These are phyloP conservation scores for Ascochyta koolunga DNA, from an alignment of 2,329 filamentous ascomycete species.

Conservation along the genomic window DNA sequence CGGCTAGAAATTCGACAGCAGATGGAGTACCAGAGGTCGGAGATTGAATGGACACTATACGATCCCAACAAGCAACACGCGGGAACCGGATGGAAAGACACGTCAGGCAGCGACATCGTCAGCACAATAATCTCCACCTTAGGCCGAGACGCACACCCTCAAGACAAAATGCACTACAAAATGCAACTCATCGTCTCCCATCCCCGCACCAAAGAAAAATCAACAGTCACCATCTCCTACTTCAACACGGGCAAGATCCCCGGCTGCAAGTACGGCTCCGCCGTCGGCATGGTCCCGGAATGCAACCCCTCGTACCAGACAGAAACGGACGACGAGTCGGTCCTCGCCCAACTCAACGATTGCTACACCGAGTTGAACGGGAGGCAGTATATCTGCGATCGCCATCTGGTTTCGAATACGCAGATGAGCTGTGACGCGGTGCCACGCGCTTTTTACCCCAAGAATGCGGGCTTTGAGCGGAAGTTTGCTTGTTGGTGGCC, in stretches of 20 bases:
- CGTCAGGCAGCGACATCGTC: background rate
- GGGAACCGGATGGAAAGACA: background rate
- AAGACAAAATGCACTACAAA: background rate
- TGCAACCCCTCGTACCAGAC: background rate
- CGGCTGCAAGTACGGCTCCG: background rate
- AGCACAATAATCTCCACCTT: background rate
- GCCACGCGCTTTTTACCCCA: background rate
- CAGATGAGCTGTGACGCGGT: background rate
- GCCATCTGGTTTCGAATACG: background rate
- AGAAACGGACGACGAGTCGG: background rate
- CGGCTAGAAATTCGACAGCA: conserved; percentile 15
- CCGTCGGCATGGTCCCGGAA: background rate
- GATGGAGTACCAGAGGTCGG: conserved; percentile 15
- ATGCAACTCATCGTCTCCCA: background rate
- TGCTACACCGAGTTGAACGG: background rate
- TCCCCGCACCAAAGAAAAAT: background rate
- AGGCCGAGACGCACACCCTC: background rate
- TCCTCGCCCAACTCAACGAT: background rate
- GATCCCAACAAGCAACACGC: conserved; percentile 21
- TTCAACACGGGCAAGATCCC: background rate
- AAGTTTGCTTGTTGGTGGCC: conserved; percentile 10
- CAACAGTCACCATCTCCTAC: background rate
- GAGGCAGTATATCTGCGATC: background rate
- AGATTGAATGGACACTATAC: conserved; percentile 21
- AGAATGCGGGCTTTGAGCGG: conserved; percentile 2